A percentile compares a stretch with the other conserved stretches of the same genome.
Evolutionary conservation across 2,329 filamentous ascomycete genomes (phyloP).

Genomic region (Scytalidium lignicola): DNA sequence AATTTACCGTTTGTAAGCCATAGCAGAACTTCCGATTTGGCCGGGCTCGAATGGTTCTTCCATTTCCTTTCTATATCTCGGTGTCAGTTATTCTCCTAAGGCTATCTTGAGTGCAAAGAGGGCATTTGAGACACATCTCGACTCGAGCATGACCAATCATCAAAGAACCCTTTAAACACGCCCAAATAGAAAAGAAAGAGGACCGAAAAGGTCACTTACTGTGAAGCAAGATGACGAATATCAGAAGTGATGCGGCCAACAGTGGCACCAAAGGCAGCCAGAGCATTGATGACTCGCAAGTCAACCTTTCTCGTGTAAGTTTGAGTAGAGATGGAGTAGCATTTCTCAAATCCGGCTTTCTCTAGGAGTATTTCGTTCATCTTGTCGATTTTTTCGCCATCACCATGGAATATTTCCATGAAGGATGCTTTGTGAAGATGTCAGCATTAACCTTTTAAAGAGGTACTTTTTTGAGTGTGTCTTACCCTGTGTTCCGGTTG

Average conservation of each 20-base stretch:
- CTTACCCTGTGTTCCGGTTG: not conserved
- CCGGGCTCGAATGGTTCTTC: conserved; percentile 71
- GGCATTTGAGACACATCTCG: no score
- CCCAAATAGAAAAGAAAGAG: no score
- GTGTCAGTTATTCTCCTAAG: no score
- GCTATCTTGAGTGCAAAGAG: no score
- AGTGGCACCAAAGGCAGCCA: conserved; percentile 73
- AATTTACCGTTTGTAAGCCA: no score
- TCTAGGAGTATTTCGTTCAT: conserved; percentile 52
- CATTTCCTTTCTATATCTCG: conserved; percentile 75
- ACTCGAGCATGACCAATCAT: no score
- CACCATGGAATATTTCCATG: conserved; percentile 42
- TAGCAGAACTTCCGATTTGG: no score
- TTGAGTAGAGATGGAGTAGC: conserved; percentile 51
- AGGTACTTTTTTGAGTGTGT: no score
- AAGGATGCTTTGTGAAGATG: conserved; percentile 20
- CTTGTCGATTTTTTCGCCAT: conserved; percentile 44
- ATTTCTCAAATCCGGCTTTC: conserved; percentile 47
- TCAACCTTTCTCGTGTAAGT: conserved; percentile 82
- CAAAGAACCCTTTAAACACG: no score
- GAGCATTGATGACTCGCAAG: conserved; percentile 71
- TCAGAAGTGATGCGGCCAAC: conserved; percentile 70
- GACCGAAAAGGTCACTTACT: no score
- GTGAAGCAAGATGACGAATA: conserved; percentile 68
- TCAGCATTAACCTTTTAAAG: not conserved